Conservation (phyloP, 768 basidiomycete genomes). For the Filobasidium wieringae region DNA sequence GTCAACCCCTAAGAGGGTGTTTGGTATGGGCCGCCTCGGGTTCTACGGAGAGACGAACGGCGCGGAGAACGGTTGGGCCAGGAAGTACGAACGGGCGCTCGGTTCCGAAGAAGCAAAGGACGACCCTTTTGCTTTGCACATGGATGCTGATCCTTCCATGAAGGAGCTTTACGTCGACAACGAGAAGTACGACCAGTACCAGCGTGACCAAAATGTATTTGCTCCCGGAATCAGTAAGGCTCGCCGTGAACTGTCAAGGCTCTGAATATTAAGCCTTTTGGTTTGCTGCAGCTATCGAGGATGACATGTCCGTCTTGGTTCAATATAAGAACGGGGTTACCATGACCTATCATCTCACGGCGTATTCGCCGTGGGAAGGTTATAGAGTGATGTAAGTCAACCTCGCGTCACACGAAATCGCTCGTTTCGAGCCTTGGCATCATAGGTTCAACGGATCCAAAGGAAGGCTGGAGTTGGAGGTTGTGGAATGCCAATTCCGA, state of each 20-base stretch:
- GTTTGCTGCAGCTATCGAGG: slow-evolving; percentile 45
- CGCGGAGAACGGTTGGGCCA: slow-evolving; percentile 45
- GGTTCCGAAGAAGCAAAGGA: slow-evolving; percentile 42
- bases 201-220: slow-evolving; percentile 46
- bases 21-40: slow-evolving; percentile 44
- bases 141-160: slow-evolving; percentile 43
- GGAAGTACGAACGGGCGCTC: slow-evolving; percentile 44
- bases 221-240: slow-evolving; percentile 26
- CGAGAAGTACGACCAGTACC: slow-evolving; percentile 45
- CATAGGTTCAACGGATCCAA: slow-evolving; percentile 48
- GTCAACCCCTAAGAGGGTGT: slow-evolving; percentile 44
- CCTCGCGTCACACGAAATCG: too few relatives aligned
- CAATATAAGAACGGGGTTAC: slow-evolving; percentile 45
- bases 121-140: slow-evolving; percentile 47
- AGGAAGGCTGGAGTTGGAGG: slow-evolving; percentile 47
- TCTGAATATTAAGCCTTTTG: slow-evolving; percentile 18
- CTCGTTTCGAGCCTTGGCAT: background rate
- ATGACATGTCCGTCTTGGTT: slow-evolving; percentile 47
- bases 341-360: slow-evolving; percentile 48
- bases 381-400: background rate
- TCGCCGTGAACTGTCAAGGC: background rate
- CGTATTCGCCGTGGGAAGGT: slow-evolving; percentile 40
- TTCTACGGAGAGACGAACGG: slow-evolving; percentile 47
- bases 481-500: slow-evolving; percentile 42
- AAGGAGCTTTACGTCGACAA: slow-evolving; percentile 46